Evolutionary conservation across 2,329 filamentous ascomycete species (phyloP).

Genomic region (Helotiales sp.): DNA sequence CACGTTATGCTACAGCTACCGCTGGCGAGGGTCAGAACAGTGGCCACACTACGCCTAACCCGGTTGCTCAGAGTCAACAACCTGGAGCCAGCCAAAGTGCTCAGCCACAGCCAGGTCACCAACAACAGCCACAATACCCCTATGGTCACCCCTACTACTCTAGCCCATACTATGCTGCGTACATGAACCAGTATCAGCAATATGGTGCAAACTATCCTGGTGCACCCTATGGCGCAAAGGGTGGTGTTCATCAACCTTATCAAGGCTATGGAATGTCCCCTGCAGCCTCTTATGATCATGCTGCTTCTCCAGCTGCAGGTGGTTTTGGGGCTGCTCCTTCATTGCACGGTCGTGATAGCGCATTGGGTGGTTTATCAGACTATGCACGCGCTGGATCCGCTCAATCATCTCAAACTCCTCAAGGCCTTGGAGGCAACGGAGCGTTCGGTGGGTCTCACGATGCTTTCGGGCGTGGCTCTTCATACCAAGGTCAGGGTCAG

Average conservation of each 20-base stretch:
- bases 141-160: constrained; percentile 60
- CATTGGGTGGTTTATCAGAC: constrained; percentile 35
- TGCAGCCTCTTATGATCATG: constrained; percentile 36
- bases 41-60: constrained; percentile 88
- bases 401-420: constrained; percentile 35
- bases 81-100: constrained; percentile 45
- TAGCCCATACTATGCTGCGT: constrained; percentile 63
- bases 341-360: constrained; percentile 37
- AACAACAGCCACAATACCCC: constrained; percentile 54
- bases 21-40: constrained; percentile 76
- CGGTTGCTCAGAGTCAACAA: constrained; percentile 58
- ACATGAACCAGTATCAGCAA: constrained; percentile 53
- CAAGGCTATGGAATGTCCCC: constrained; percentile 37
- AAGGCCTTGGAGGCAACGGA: constrained; percentile 34
- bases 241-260: constrained; percentile 37
- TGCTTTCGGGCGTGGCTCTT: constrained; percentile 35
- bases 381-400: constrained; percentile 37
- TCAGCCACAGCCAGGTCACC: constrained; percentile 45
- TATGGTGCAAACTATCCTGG: constrained; percentile 40
- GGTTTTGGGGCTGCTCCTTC: constrained; percentile 34
- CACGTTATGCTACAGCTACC: constrained; percentile 53
- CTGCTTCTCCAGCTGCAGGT: constrained; percentile 35
- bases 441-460: constrained; percentile 36
- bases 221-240: constrained; percentile 37
- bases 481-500: constrained; percentile 37